Evolutionary conservation across 148 eudicot species (phyloP).

Genomic region (Dysphania ambrosioides): DNA sequence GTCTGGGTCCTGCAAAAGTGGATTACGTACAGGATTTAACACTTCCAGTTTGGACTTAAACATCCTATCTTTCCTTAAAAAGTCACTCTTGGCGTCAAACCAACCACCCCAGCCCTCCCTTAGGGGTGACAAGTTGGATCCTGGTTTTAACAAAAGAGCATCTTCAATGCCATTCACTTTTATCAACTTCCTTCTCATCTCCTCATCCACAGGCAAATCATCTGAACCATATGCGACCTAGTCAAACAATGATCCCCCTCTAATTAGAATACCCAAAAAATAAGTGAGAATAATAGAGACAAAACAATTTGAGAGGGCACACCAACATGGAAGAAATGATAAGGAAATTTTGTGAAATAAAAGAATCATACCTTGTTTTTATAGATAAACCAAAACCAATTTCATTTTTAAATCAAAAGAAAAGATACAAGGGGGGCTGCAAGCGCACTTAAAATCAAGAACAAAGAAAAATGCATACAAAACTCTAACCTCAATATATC

Average conservation of each 20-base stretch:
- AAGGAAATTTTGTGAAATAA: background rate
- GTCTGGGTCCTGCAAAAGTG: slow-evolving; percentile 83
- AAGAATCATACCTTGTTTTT: background rate
- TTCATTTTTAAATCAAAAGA: background rate
- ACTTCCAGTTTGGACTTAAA: slow-evolving; percentile 72
- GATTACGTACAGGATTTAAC: slow-evolving; percentile 67
- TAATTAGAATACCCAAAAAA: background rate
- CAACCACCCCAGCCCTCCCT: slow-evolving; percentile 92
- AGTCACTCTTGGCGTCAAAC: slow-evolving; percentile 93
- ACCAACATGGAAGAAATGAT: background rate
- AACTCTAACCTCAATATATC: background rate
- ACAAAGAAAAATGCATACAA: background rate
- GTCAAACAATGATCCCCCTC: background rate
- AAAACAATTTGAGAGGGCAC: background rate
- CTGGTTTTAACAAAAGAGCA: slow-evolving; percentile 58
- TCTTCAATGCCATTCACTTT: slow-evolving; percentile 59
- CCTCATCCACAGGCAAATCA: slow-evolving; percentile 67
- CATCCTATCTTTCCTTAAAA: slow-evolving; percentile 76
- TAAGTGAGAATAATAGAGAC: background rate
- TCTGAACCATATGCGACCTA: slow-evolving; percentile 59
- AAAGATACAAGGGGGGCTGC: background rate
- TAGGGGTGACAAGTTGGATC: slow-evolving; percentile 45
- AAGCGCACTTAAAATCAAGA: background rate
- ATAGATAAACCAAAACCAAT: background rate
- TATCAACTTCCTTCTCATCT: slow-evolving; percentile 44